A percentile compares a stretch with the other conserved stretches of the same genome.
phyloP scores from a whole-genome alignment of 441 rosid species.

The Flueggea neowawraea region DNA sequence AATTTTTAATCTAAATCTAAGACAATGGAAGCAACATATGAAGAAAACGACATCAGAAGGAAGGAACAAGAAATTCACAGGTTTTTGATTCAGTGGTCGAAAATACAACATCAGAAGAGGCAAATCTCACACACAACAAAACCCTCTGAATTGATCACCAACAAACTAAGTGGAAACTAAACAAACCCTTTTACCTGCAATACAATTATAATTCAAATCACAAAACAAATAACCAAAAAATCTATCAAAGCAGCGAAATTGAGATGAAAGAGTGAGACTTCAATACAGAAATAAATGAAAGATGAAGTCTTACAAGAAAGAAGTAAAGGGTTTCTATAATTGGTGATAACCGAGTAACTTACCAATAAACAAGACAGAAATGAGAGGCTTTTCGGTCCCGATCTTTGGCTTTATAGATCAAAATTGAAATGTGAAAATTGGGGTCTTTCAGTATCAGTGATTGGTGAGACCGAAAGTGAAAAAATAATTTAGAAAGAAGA shows the following conservation, averaged over 20 bases:
- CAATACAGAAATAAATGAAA: conserved; percentile 1
- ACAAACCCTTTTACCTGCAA: conserved; percentile 22
- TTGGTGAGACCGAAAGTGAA: not conserved
- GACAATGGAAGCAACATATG: conserved; percentile 74
- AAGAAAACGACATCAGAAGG: conserved; percentile 70
- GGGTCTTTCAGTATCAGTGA: conserved; percentile 4
- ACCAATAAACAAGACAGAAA: conserved; percentile 14
- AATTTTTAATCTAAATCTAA: conserved; percentile 81
- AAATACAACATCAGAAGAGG: conserved; percentile 84
- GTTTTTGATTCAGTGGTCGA: conserved; percentile 48
- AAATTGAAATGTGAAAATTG: conserved; percentile 20
- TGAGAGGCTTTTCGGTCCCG: conserved; percentile 23
- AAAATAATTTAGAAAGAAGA: not conserved
- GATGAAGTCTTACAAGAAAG: conserved; percentile 1
- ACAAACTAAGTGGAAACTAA: not conserved
- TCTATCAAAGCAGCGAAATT: not conserved
- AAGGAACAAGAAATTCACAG: conserved; percentile 47
- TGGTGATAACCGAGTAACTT: not conserved
- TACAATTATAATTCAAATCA: conserved; percentile 17
- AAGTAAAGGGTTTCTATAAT: conserved; percentile 2
- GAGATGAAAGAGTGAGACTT: not conserved
- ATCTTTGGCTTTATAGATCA: conserved; percentile 16
- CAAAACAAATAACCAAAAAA: not conserved
- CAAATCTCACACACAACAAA: conserved; percentile 24
- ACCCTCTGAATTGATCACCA: conserved; percentile 6